phyloP scores from a whole-genome alignment of 2,329 filamentous ascomycete species.

The Penicillium sp. region DNA sequence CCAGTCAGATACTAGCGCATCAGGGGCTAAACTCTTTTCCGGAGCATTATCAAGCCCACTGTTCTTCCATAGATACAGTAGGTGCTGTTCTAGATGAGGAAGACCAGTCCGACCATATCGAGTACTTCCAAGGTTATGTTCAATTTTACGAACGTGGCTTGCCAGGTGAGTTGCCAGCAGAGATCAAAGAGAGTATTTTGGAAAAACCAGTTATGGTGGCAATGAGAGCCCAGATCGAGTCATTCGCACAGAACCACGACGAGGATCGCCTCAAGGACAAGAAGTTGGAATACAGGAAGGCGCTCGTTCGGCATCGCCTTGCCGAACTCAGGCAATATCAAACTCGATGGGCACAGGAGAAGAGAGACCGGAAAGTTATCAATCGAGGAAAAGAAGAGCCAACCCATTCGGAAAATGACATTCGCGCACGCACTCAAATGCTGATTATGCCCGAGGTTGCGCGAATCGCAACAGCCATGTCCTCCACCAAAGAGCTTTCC shows the following conservation, averaged over 20 bases:
- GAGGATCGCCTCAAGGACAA: neutral
- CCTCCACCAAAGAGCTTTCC: slow-evolving; percentile 7
- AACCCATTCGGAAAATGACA: neutral
- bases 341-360: slow-evolving; percentile 9
- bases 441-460: slow-evolving; percentile 17
- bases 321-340: slow-evolving; percentile 11
- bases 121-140: slow-evolving; percentile 15
- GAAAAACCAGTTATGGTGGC: neutral
- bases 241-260: neutral
- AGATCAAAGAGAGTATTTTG: slow-evolving; percentile 6
- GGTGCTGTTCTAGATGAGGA: slow-evolving; percentile 10
- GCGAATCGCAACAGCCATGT: slow-evolving; percentile 13
- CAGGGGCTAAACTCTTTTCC: slow-evolving; percentile 9
- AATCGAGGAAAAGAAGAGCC: slow-evolving; percentile 12
- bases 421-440: slow-evolving; percentile 1
- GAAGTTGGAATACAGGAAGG: neutral
- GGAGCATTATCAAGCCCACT: slow-evolving; percentile 15
- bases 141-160: slow-evolving; percentile 14
- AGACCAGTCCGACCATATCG: slow-evolving; percentile 15
- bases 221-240: neutral
- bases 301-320: slow-evolving; percentile 8
- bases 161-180: slow-evolving; percentile 6
- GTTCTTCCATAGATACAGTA: slow-evolving; percentile 17
- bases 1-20: slow-evolving; percentile 14
- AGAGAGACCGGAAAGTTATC: slow-evolving; percentile 11